Evolutionary conservation across 2,329 filamentous ascomycete genomes (phyloP), one percentile per base, ranked within the genome.

Genomic region (Exutisphaerella laricina): DNA sequence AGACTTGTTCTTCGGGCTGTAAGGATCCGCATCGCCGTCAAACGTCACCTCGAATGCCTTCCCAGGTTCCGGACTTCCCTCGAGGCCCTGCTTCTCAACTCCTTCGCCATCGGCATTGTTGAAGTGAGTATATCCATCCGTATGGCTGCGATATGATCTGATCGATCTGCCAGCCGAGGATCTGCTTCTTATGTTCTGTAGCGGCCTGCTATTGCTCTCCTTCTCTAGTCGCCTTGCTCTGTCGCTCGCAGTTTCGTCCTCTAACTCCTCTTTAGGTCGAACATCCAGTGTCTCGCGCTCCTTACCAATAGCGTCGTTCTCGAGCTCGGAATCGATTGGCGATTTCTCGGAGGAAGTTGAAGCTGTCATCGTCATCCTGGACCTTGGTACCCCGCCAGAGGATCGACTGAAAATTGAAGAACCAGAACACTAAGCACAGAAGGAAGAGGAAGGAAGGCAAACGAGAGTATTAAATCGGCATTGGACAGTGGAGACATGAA

Each of bases 11-110:
- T 83, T 78, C 0, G 89, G 89, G 55, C 82, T 85, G 64, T 79
- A 61, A 0, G 84, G 82, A 60, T 96, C 89, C 35, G 71, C 67
- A 45, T 88, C 81, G 4, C 78, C 79, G 28, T 90, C 84, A 77
- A 85, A 96, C 5, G 66, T 66, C 14, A 97, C 88, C 48, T 87
- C 75, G 55, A 79, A 89, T 2, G 68, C 66, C 40, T 73, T 68
- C 32, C 65, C 66, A 12, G 41, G 21, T 29, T 54, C 41, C 8
- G 22, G 9, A 13, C 23, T 29, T 14, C 18, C 31, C 4, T 34
- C 23, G 9, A 17, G 10, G 7, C 16, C 16, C 8, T 36, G 7
- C 17, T 16, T 14, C 2, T 21, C 12, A 6, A 41, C 25, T 13
- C 43, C 38, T 2, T 33, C 20, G 10, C 39, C 34, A 8, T 41